Evolutionary conservation across 495 filamentous ascomycete genomes (phyloP), one percentile per base, ranked within the genome.

Genomic region (Hypoxylon fragiforme): DNA sequence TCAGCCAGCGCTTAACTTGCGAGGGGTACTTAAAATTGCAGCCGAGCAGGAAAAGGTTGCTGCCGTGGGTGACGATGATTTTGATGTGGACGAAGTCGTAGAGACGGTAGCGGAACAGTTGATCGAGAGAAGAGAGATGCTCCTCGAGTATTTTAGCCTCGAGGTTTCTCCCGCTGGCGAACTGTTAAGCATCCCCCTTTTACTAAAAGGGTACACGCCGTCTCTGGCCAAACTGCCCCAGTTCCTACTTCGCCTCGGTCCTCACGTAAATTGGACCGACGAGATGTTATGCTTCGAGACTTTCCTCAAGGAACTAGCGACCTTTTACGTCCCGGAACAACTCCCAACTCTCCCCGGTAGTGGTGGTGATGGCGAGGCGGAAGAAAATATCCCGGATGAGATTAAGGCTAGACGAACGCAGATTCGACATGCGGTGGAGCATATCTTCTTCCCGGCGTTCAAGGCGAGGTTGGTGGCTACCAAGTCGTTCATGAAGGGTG

Each of bases 121-220:
- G 12, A 75, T 96, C 22, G 80, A 84, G 28, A 80, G 87, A 3
- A 79, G 89, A 13, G 85, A 91, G 52, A 95, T 99, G 90, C 81
- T 99, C 1, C 71, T 81, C 18, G 92, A 97, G 67, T 99, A 99
- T 70, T 97, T 99, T 74, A 82, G 85, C 11, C 67, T 99, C 38
- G 83, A 95, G 44, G 85, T 99, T 37, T 88, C 86, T 3, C 81
- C 80, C 8, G 77, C 86, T 0, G 95, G 92, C 13, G 81, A 94
- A 45, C 73, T 99, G 7, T 70, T 82, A 11, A 81, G 81, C 44
- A 84, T 99, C 39, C 95, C 95, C 0, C 76, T 99, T 2, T 72
- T 99, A 15, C 69, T 95, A 31, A 96, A 90, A 70, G 91, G 90
- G 2, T 99, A 97, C 66, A 84, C 83, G 30, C 95, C 95, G 0